A percentile compares a stretch with the other conserved stretches of the same genome.
Conservation (phyloP, 805 yeast genomes). For the Lachancea lanzarotensis region DNA sequence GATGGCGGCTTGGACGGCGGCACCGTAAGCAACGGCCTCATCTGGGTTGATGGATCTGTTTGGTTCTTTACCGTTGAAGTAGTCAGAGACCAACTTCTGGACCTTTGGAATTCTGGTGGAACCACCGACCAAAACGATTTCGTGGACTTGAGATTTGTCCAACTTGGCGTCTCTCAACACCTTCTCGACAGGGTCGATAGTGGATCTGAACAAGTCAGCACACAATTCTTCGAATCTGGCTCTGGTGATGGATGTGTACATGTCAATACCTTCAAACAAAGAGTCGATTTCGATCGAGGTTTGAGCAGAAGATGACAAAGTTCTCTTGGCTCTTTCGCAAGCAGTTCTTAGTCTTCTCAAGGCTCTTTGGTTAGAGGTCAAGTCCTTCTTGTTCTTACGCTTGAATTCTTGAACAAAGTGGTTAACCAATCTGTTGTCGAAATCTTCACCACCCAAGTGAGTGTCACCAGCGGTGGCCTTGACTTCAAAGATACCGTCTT, state of each 20-base stretch:
- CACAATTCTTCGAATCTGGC: constrained; percentile 98
- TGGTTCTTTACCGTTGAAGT: constrained; percentile 98
- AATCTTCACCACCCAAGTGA: constrained; percentile 98
- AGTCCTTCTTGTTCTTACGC: constrained; percentile 96
- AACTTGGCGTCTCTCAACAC: constrained; percentile 90
- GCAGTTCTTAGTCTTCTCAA: constrained; percentile 98
- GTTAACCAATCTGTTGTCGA: constrained; percentile 92
- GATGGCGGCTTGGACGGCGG: constrained; percentile 98
- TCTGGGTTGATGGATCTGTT: constrained; percentile 97
- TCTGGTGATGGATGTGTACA: constrained; percentile 96
- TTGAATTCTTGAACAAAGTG: constrained; percentile 93
- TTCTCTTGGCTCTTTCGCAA: constrained; percentile 99
- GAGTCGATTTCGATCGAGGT: constrained; percentile 96
- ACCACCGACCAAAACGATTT: constrained; percentile 96
- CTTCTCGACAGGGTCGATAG: constrained; percentile 93
- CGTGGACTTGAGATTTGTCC: constrained; percentile 87
- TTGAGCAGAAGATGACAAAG: constrained; percentile 94
- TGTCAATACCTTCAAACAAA: constrained; percentile 91
- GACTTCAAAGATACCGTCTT: constrained; percentile 95
- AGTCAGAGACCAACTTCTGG: constrained; percentile 94
- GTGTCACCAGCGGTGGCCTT: constrained; percentile 84
- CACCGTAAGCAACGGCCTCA: constrained; percentile 99
- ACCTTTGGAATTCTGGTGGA: constrained; percentile 99
- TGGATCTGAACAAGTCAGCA: constrained; percentile 92
- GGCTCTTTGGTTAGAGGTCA: constrained; percentile 91